phyloP scores from a whole-genome alignment of 495 filamentous ascomycete genomes.

The Neurospora sp. region DNA sequence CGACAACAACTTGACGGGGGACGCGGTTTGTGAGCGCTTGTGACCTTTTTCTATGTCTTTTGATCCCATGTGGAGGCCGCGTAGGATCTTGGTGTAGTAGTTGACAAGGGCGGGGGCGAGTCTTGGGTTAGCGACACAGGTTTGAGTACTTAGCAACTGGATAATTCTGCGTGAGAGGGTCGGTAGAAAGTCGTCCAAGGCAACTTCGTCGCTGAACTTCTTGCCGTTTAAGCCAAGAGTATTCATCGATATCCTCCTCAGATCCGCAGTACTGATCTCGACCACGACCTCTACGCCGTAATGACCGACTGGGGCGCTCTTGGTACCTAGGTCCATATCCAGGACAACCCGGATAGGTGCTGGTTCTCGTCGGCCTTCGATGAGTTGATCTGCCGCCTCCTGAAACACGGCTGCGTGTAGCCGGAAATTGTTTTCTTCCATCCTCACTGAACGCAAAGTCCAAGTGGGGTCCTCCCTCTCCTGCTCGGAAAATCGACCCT shows the following conservation, averaged over 20 bases:
- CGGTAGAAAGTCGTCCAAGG: slow-evolving; percentile 54
- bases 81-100: slow-evolving; percentile 64
- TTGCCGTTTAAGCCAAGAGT: slow-evolving; percentile 52
- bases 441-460: slow-evolving; percentile 59
- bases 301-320: slow-evolving; percentile 50
- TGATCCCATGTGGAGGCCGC: slow-evolving; percentile 53
- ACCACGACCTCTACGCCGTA: slow-evolving; percentile 58
- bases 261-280: slow-evolving; percentile 35
- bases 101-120: slow-evolving; percentile 55
- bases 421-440: slow-evolving; percentile 49
- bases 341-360: slow-evolving; percentile 52
- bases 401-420: slow-evolving; percentile 72
- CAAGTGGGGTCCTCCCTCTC: slow-evolving; percentile 73
- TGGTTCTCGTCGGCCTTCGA: slow-evolving; percentile 47
- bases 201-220: slow-evolving; percentile 56
- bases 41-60: slow-evolving; percentile 42
- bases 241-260: slow-evolving; percentile 42
- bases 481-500: slow-evolving; percentile 67
- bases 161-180: slow-evolving; percentile 46
- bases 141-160: slow-evolving; percentile 58
- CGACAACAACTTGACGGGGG: slow-evolving; percentile 83
- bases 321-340: slow-evolving; percentile 48
- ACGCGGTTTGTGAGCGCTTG: slow-evolving; percentile 54
- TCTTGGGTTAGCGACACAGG: slow-evolving; percentile 54
- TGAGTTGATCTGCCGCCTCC: slow-evolving; percentile 42